phyloP scores from a whole-genome alignment of 805 yeast genomes.

The Pichia scutulata region DNA sequence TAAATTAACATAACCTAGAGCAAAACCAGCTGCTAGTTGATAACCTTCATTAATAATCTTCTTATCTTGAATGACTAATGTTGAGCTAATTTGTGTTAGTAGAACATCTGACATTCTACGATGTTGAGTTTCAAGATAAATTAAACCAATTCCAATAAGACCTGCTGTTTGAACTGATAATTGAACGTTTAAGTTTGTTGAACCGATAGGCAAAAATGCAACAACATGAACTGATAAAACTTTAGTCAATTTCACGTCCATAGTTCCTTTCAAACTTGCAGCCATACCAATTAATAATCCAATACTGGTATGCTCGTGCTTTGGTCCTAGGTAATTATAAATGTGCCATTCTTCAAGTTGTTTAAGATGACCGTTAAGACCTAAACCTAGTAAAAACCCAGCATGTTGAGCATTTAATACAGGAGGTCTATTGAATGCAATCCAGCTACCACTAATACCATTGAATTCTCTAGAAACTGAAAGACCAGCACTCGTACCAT shows the following conservation, averaged over 20 bases:
- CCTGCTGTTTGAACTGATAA: constrained; percentile 87
- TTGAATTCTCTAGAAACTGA: constrained; percentile 56
- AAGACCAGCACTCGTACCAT: constrained; percentile 84
- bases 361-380: constrained; percentile 81
- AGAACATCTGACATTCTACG: constrained; percentile 79
- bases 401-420: constrained; percentile 77
- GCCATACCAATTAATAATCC: constrained; percentile 89
- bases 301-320: constrained; percentile 74
- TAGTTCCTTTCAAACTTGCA: constrained; percentile 74
- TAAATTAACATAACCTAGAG: constrained; percentile 76
- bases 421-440: constrained; percentile 74
- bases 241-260: constrained; percentile 82
- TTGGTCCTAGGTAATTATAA: constrained; percentile 86
- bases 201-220: constrained; percentile 84
- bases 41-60: constrained; percentile 68
- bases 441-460: constrained; percentile 85
- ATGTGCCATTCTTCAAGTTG: constrained; percentile 93
- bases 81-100: constrained; percentile 57
- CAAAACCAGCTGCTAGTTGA: constrained; percentile 79
- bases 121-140: constrained; percentile 72
- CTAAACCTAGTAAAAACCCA: constrained; percentile 88
- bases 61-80: constrained; percentile 46
- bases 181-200: constrained; percentile 81
- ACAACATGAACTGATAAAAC: constrained; percentile 90
- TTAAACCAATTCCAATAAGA: constrained; percentile 77